Base-by-base conservation (phyloP, 352 stramenopile species). In the Globisporangium irregulare region DNA sequence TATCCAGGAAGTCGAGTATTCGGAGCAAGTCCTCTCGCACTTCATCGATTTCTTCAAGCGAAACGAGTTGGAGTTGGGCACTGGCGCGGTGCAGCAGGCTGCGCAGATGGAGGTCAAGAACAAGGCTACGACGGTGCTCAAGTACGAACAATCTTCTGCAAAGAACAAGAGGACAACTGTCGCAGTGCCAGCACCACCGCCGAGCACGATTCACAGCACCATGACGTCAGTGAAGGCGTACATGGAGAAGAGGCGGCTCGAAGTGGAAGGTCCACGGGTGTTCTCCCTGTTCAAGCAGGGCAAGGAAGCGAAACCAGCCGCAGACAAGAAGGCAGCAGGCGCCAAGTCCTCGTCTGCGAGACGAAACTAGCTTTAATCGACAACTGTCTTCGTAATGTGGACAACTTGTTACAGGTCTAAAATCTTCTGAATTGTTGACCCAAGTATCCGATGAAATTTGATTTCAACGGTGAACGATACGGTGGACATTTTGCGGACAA, bases 1-100 rank as follows among this genome's bases (percentile, higher is more conserved):
- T 65, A 80, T 93, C 22, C 82, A 85, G 25, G 84, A 93, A 62
- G 86, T 91, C 36, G 84, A 92, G 57, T 71, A 91, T 55, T 78
- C 81, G 14, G 65, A 91, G 63, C 77, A 90, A 55, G 84, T 80
- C n/a, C 46, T 90, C 12, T 69, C 82, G 5, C 73, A 91, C 64
- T 86, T 93, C 46, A 50, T 34, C 5, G 72, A 86, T 15, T 93
- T 93, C 56, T 93, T 92, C 53, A 72, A 82, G 59, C 80, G 77
- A 18, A 93, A 93, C 51, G 66, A 59, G 25, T 43, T 64, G 3
- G 82, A 91, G 43, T 65, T 91, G 20, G 64, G 62, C 7, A 55
- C 54, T 5, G 69, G 61, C n/a, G 64, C 71, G 25, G 38, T 27
- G 18, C 14, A 61, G 10, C 27, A 61, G 9, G 55, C 67, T 0